These are phyloP conservation scores for Fusarium poae DNA, from an alignment of 2,329 filamentous ascomycete species.

Conservation along the genomic window DNA sequence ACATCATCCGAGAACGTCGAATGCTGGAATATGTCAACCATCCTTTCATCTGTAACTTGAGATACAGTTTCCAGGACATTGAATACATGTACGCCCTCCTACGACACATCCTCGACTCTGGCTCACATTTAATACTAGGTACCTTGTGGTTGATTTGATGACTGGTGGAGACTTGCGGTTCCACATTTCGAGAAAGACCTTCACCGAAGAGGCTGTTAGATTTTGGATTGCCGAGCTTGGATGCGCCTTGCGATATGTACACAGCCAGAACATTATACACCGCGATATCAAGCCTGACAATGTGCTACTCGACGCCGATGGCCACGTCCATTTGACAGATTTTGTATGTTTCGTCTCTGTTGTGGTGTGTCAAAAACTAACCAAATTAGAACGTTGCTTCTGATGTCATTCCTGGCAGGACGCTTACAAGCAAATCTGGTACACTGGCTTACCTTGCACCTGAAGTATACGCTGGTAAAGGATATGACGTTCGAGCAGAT, in stretches of 20 bases:
- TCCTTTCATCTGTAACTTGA: constrained; percentile 96
- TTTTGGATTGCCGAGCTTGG: constrained; percentile 98
- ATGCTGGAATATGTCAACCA: constrained; percentile 99
- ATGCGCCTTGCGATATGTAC: constrained; percentile 89
- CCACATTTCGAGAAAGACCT: constrained; percentile 97
- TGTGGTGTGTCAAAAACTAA: constrained; percentile 10
- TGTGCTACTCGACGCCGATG: constrained; percentile 86
- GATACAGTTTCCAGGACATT: constrained; percentile 99
- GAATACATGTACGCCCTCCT: constrained; percentile 85
- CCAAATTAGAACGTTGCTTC: constrained; percentile 88
- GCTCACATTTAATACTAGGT: constrained; percentile 67
- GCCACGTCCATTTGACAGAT: constrained; percentile 96
- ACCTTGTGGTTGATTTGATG: constrained; percentile 98
- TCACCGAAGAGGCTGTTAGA: constrained; percentile 94
- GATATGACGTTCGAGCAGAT: constrained; percentile 91
- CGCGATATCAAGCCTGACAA: constrained; percentile 94
- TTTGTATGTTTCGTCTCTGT: constrained; percentile 75
- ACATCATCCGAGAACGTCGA: constrained; percentile 95
- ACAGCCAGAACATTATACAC: constrained; percentile 88
- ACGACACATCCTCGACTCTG: neutral
- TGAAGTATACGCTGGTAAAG: constrained; percentile 91
- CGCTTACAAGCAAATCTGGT: constrained; percentile 93
- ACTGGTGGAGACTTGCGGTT: constrained; percentile 96
- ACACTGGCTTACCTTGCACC: constrained; percentile 96
- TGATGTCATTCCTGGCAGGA: constrained; percentile 85